Conservation (phyloP, 1,284 basidiomycete genomes). For the Cutaneotrichosporon sp. region DNA sequence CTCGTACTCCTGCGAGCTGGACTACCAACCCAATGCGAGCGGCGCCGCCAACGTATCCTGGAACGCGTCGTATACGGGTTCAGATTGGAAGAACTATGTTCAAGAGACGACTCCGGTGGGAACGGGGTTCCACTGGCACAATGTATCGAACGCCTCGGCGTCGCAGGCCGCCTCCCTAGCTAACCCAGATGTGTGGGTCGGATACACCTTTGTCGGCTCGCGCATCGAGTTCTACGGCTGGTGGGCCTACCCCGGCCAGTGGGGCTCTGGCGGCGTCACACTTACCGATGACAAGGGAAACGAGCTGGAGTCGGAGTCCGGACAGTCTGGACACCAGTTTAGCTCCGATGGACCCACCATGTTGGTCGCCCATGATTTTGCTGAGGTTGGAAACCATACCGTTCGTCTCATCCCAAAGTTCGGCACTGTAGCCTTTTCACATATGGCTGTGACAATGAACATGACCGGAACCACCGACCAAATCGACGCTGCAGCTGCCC, state of each 20-base stretch:
- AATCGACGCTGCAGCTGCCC: neutral
- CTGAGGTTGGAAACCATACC: neutral
- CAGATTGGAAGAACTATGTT: neutral
- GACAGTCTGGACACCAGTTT: no score
- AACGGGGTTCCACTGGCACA: neutral
- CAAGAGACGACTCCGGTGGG: neutral
- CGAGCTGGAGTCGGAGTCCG: neutral
- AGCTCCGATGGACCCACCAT: neutral
- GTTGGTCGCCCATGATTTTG: neutral
- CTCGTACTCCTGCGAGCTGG: neutral
- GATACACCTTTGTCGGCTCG: neutral
- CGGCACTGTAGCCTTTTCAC: neutral
- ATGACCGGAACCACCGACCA: neutral
- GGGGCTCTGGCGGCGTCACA: neutral
- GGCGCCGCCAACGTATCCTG: neutral
- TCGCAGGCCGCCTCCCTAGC: neutral
- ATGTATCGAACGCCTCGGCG: no score
- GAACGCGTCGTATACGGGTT: neutral
- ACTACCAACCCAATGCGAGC: neutral
- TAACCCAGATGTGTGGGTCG: neutral
- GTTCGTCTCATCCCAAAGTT: neutral
- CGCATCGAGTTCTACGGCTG: neutral
- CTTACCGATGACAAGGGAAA: neutral
- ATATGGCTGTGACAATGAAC: neutral
- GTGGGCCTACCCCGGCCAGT: neutral